Conservation (phyloP, 805 yeast genomes). For the Lipomyces yamadae region DNA sequence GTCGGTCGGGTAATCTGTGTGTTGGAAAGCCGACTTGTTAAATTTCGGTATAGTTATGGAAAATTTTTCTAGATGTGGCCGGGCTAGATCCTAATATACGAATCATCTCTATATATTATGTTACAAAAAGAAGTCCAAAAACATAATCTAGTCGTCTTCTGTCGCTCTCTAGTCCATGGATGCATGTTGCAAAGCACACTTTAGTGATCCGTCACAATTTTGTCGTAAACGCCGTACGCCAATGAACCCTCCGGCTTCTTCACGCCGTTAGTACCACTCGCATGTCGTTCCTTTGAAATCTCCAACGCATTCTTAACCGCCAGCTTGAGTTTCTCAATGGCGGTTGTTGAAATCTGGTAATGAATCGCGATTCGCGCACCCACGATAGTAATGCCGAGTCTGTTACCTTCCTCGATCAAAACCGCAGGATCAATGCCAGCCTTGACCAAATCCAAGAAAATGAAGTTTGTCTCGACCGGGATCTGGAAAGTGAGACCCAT, state of each 20-base stretch:
- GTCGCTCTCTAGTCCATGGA: not conserved
- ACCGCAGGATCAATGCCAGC: slow-evolving; percentile 62
- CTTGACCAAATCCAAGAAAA: slow-evolving; percentile 62
- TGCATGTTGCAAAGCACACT: not conserved
- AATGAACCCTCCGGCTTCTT: slow-evolving; percentile 12
- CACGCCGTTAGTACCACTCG: slow-evolving; percentile 3
- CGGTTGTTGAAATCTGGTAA: slow-evolving; percentile 61
- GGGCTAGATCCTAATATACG: too few species aligned
- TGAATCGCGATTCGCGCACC: slow-evolving; percentile 85
- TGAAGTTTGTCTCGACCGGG: slow-evolving; percentile 87
- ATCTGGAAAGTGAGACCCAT: slow-evolving; percentile 63
- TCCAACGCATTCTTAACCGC: slow-evolving; percentile 45
- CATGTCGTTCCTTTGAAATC: slow-evolving; percentile 18
- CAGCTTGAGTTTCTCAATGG: slow-evolving; percentile 60
- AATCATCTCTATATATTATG: not conserved
- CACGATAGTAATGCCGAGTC: slow-evolving; percentile 65
- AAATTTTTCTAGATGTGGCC: not conserved
- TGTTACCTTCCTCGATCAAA: slow-evolving; percentile 59
- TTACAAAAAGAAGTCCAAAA: not conserved
- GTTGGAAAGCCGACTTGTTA: not conserved
- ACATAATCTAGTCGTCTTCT: not conserved
- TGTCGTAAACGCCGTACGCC: slow-evolving; percentile 25
- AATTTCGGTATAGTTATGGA: not conserved
- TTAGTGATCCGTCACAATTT: slow-evolving; percentile 3
- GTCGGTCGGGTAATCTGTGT: not conserved